Evolutionary conservation across 2,329 filamentous ascomycete genomes (phyloP), one percentile per base, ranked within the genome.

Genomic region (Anisogramma anomala): DNA sequence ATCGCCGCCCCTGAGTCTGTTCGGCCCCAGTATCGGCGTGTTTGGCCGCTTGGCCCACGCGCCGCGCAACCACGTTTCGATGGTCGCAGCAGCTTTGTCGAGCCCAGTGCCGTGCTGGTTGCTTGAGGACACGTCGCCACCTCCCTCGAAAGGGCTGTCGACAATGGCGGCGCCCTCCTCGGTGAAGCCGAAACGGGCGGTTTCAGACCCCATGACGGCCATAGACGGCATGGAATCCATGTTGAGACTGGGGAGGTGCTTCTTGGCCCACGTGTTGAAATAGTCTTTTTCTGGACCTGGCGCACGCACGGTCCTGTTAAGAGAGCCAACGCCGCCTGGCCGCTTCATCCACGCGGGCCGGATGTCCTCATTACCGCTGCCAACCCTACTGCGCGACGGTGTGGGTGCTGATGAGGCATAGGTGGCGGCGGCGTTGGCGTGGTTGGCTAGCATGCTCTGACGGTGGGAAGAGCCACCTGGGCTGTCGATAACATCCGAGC

Each of bases 51-150:
- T 80, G 5, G 72, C 67, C 45, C 86, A 85, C 27, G 94, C 79
- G 48, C 86, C 85, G 46, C 88, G 72, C 45, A 96, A 68, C 87
- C 91, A 98, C 1, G 80, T 82, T 62, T 96, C 91, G 22, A 96
- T 79, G 2, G 83, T 82, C 5, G 85, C 82, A 1, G 88, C 87
- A 8, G 94, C 80, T 48, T 88, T 84, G 53, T 94, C 87, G 3
- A 96, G 65, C 1, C 72, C 67, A 3, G 61, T 68, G 11, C 70
- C 69, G 34, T 71, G 67, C 36, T 64, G 61, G n/a, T 63, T 59
- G 4, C 61, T 51, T 9, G 67, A 54, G 27, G 56, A 42, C 14
- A 61, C 52, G 43, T 70, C 62, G 32, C 66, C 58, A 14, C 68
- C 65, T 43, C 72, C 62, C 49, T 69, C 64, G 50, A 69, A 64